Percentiles rank a stretch among this genome's conserved stretches.
These are phyloP conservation scores for Nitzschia sp. DNA, from an alignment of 108 stramenopile species.

Conservation along the genomic window DNA sequence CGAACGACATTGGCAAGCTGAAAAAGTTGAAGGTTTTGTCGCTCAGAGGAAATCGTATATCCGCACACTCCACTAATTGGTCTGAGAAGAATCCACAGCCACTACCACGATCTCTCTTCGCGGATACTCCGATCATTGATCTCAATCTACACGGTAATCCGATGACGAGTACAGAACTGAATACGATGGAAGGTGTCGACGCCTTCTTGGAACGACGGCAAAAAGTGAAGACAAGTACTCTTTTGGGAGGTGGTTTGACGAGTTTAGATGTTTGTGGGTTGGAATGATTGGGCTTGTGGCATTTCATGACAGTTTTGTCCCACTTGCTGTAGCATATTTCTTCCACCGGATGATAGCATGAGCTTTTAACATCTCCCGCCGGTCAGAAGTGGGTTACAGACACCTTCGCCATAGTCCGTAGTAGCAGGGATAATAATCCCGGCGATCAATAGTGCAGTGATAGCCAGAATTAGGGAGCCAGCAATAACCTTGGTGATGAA, in stretches of 20 bases:
- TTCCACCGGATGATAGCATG: too few species aligned
- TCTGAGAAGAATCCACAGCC: slow-evolving; percentile 72
- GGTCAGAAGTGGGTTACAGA: slow-evolving; percentile 80
- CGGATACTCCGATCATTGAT: slow-evolving; percentile 74
- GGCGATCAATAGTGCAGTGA: slow-evolving; percentile 69
- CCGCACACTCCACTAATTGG: slow-evolving; percentile 45
- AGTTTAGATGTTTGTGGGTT: slow-evolving; percentile 77
- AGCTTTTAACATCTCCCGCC: slow-evolving; percentile 68
- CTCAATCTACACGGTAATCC: slow-evolving; percentile 83
- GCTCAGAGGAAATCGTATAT: slow-evolving; percentile 64
- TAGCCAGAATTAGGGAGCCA: slow-evolving; percentile 77
- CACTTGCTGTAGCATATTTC: neutral
- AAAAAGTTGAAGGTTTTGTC: slow-evolving; percentile 73
- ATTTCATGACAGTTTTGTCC: neutral
- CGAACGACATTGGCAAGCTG: slow-evolving; percentile 57
- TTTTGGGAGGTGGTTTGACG: slow-evolving; percentile 68
- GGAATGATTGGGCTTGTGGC: slow-evolving; percentile 29
- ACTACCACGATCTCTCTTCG: slow-evolving; percentile 66
- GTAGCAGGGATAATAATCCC: slow-evolving; percentile 72
- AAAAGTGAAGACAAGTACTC: slow-evolving; percentile 74
- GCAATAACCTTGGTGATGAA: slow-evolving; percentile 87
- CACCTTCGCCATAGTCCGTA: slow-evolving; percentile 77
- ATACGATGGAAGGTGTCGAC: slow-evolving; percentile 76
- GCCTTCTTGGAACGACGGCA: slow-evolving; percentile 75
- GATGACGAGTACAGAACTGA: slow-evolving; percentile 74